Evolutionary conservation across 1,284 basidiomycete species (phyloP).

Genomic region (Cystobasidium slooffiae): DNA sequence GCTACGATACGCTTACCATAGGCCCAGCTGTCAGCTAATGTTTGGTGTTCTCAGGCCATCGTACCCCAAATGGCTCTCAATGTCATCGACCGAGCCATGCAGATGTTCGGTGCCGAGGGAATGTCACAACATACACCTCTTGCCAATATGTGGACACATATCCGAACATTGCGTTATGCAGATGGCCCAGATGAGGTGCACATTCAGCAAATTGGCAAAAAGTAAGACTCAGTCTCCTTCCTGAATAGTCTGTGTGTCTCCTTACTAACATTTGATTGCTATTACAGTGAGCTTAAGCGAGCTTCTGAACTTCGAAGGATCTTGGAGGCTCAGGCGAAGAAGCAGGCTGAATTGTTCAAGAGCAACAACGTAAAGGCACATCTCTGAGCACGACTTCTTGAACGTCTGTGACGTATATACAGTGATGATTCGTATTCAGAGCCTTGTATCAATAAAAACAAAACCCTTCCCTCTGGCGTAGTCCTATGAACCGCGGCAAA

Average conservation of each 20-base stretch:
- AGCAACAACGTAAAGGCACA: constrained; percentile 66
- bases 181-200: constrained; percentile 96
- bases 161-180: constrained; percentile 86
- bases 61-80: constrained; percentile 85
- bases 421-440: neutral
- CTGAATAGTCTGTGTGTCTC: neutral
- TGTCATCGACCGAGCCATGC: constrained; percentile 92
- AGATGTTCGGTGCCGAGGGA: constrained; percentile 92
- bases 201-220: constrained; percentile 75
- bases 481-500: no score
- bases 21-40: neutral
- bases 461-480: no score
- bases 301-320: constrained; percentile 64
- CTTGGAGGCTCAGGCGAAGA: constrained; percentile 64
- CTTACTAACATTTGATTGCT: constrained; percentile 66
- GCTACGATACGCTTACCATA: constrained; percentile 41
- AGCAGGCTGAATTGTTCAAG: constrained; percentile 60
- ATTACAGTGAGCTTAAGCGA: constrained; percentile 68
- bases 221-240: constrained; percentile 7
- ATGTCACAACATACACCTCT: constrained; percentile 82
- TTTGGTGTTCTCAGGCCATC: constrained; percentile 68
- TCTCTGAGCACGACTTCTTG: constrained; percentile 55
- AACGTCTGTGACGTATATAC: neutral
- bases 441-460: no score
- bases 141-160: constrained; percentile 74